phyloP scores from a whole-genome alignment of 164 flowering plant genomes.

The Liriodendron chinense region DNA sequence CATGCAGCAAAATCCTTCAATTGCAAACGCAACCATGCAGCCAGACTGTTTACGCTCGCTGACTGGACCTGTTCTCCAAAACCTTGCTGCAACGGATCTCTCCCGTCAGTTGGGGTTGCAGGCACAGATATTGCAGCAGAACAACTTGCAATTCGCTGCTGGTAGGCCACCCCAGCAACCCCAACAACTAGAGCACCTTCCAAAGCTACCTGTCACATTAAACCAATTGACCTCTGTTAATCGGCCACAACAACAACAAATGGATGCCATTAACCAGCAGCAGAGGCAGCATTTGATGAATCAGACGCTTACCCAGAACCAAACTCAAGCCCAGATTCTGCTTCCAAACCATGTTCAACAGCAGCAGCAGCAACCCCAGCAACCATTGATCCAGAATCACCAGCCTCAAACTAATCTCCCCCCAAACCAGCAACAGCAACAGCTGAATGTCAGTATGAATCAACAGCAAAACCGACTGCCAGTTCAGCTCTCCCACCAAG shows the following conservation, averaged over 20 bases:
- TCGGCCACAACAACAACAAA: conserved; percentile 57
- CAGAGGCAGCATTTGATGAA: conserved; percentile 47
- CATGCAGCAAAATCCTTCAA: conserved; percentile 77
- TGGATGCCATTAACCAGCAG: conserved; percentile 52
- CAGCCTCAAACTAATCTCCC: conserved; percentile 53
- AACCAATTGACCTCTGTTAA: conserved; percentile 44
- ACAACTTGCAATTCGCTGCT: conserved; percentile 48
- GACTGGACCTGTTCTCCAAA: conserved; percentile 49
- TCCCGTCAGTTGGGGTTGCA: conserved; percentile 70
- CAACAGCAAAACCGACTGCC: conserved; percentile 43
- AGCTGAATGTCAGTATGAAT: conserved; percentile 31
- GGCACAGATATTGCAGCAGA: conserved; percentile 59
- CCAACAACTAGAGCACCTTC: conserved; percentile 65
- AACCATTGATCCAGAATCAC: conserved; percentile 44
- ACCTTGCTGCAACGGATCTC: conserved; percentile 52
- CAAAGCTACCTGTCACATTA: conserved; percentile 44
- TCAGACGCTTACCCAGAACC: conserved; percentile 48
- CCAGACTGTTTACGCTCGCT: conserved; percentile 57
- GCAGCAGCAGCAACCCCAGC: conserved; percentile 44
- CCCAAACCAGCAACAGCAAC: conserved; percentile 35
- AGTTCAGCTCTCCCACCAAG: conserved; percentile 42
- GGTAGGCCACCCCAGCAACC: conserved; percentile 53
- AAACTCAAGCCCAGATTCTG: conserved; percentile 52
- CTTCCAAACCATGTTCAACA: conserved; percentile 50
- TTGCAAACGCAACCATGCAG: conserved; percentile 49